Evolutionary conservation across 495 filamentous ascomycete genomes (phyloP).

Genomic region (Penicillium paxilli): DNA sequence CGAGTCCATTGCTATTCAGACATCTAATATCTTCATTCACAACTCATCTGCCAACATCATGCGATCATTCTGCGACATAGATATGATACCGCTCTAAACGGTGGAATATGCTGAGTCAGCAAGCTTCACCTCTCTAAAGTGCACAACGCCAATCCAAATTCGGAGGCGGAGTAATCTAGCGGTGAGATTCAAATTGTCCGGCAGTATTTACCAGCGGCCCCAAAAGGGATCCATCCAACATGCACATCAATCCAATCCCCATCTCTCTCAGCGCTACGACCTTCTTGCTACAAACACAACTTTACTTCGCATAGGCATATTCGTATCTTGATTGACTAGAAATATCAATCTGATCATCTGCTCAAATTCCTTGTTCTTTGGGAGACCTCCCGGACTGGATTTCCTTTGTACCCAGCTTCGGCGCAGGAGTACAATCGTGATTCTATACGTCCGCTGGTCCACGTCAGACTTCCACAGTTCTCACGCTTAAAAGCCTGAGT

Average conservation of each 20-base stretch:
- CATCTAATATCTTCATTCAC: neutral
- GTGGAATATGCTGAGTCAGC: neutral
- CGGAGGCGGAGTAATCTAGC: constrained; percentile 8
- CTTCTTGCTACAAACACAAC: neutral
- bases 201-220: constrained; percentile 22
- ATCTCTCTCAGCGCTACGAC: constrained; percentile 6
- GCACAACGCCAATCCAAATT: neutral
- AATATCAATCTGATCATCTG: neutral
- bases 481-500: neutral
- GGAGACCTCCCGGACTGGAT: neutral
- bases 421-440: constrained; percentile 9
- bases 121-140: constrained; percentile 1
- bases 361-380: neutral
- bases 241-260: constrained; percentile 21
- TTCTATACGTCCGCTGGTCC: constrained; percentile 7
- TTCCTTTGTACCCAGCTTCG: neutral
- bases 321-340: neutral
- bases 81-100: neutral
- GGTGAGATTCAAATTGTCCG: constrained; percentile 13
- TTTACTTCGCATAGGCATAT: neutral
- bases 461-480: neutral
- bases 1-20: neutral
- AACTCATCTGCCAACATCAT: too few species aligned
- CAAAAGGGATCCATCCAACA: constrained; percentile 32
- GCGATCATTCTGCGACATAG: neutral